Conservation (phyloP, 148 eudicot species). For the Diospyros kaki region DNA sequence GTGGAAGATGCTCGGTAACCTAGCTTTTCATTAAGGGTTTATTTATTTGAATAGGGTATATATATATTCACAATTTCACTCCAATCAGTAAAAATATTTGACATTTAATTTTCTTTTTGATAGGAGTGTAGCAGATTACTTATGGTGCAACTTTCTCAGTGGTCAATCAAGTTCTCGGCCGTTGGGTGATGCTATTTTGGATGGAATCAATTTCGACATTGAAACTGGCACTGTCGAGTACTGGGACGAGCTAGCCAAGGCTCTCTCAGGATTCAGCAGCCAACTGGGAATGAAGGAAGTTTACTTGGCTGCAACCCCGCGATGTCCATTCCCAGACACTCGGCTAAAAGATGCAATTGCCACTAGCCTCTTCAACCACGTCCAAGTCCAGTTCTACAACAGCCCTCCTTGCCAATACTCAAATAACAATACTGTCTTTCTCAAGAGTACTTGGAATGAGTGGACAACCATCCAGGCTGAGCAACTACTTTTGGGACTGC, state of each 20-base stretch:
- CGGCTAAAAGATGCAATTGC: conserved; percentile 46
- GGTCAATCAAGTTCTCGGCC: conserved; percentile 46
- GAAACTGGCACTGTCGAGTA: conserved; percentile 32
- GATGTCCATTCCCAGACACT: conserved; percentile 72
- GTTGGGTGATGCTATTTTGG: conserved; percentile 48
- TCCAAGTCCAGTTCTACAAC: conserved; percentile 88
- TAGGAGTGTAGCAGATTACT: conserved; percentile 27
- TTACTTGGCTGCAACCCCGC: conserved; percentile 73
- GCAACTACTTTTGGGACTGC: conserved; percentile 67
- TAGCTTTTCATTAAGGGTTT: too few relatives aligned
- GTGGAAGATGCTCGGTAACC: conserved; percentile 29
- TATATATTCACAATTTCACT: too few relatives aligned
- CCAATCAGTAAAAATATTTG: too few relatives aligned
- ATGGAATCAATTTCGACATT: conserved; percentile 69
- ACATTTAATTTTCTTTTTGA: too few relatives aligned
- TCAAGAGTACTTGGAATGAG: conserved; percentile 48
- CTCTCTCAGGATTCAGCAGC: conserved; percentile 16
- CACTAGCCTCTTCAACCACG: conserved; percentile 65
- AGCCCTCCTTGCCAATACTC: conserved; percentile 72
- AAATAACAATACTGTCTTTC: conserved; percentile 37
- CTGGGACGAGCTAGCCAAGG: conserved; percentile 41
- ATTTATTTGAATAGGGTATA: too few relatives aligned
- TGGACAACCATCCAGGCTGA: conserved; percentile 35
- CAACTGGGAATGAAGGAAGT: conserved; percentile 23
- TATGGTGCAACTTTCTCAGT: conserved; percentile 58